These are phyloP conservation scores for Penicillium atrosanguineum DNA, from an alignment of 495 filamentous ascomycete genomes.

Conservation along the genomic window DNA sequence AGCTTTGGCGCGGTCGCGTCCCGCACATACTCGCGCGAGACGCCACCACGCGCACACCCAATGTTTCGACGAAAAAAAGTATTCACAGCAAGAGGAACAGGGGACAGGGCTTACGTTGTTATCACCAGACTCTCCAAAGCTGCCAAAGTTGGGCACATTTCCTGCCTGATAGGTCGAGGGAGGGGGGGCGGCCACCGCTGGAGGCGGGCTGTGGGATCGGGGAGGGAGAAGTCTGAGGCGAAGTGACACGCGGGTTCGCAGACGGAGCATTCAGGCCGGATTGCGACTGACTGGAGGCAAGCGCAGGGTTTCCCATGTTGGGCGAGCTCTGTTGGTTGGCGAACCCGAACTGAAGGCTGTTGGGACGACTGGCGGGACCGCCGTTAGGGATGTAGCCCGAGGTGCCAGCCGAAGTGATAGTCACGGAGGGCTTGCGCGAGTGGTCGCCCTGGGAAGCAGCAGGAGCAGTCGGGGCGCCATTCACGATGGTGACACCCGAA, in stretches of 20 bases:
- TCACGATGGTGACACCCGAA: conserved; percentile 67
- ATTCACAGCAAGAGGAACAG: neutral
- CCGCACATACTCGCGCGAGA: conserved; percentile 1
- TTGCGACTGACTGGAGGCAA: conserved; percentile 47
- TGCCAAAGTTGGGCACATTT: conserved; percentile 74
- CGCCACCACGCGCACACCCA: neutral
- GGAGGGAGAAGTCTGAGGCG: conserved; percentile 75
- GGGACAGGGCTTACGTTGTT: conserved; percentile 59
- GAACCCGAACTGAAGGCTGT: conserved; percentile 76
- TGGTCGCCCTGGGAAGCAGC: conserved; percentile 66
- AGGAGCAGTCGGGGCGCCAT: conserved; percentile 57
- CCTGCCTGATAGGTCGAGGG: conserved; percentile 61
- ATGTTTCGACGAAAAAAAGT: conserved; percentile 14
- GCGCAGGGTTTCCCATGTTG: conserved; percentile 51
- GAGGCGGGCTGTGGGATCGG: conserved; percentile 85
- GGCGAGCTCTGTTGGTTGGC: conserved; percentile 64
- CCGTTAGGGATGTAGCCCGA: conserved; percentile 75
- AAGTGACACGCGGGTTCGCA: conserved; percentile 62
- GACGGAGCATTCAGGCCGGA: conserved; percentile 60
- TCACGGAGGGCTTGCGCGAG: conserved; percentile 78
- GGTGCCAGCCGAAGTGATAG: conserved; percentile 76
- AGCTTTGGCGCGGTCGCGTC: conserved; percentile 13
- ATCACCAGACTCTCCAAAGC: conserved; percentile 64
- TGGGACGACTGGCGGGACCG: conserved; percentile 57
- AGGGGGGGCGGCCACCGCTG: conserved; percentile 83